Percentiles rank a stretch among this genome's conserved stretches.
Conservation (phyloP, 1,284 basidiomycete genomes). For the Wolfiporia cocos region DNA sequence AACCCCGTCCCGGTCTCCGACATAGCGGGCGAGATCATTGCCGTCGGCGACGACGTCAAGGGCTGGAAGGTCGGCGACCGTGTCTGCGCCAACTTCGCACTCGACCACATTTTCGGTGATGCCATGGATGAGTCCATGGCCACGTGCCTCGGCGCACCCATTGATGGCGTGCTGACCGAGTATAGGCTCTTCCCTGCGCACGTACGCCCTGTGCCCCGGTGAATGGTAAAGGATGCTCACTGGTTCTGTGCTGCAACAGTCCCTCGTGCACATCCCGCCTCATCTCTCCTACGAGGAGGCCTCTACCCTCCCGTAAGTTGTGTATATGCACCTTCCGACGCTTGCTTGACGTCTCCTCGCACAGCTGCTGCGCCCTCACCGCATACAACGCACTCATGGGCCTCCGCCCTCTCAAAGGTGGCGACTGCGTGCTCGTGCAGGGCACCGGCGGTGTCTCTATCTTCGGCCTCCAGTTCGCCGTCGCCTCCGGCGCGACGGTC, state of each 20-base stretch:
- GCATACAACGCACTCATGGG: slow-evolving; percentile 34
- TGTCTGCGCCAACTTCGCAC: slow-evolving; percentile 31
- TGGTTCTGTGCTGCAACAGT: not conserved
- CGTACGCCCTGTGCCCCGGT: slow-evolving; percentile 6
- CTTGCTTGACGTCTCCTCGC: not conserved
- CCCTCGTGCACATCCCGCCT: slow-evolving; percentile 26
- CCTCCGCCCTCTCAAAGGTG: slow-evolving; percentile 20
- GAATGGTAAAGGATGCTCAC: not conserved
- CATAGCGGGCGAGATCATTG: slow-evolving; percentile 54
- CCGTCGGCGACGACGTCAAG: slow-evolving; percentile 43
- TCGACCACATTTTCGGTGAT: slow-evolving; percentile 16
- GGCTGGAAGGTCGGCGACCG: slow-evolving; percentile 41
- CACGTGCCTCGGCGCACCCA: slow-evolving; percentile 40
- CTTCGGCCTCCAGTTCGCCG: slow-evolving; percentile 32
- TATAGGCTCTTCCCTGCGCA: slow-evolving; percentile 30
- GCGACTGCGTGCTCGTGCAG: slow-evolving; percentile 29
- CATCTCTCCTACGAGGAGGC: slow-evolving; percentile 31
- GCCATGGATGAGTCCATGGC: slow-evolving; percentile 15
- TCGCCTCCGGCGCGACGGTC: slow-evolving; percentile 32
- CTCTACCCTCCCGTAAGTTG: slow-evolving; percentile 14
- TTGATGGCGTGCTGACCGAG: slow-evolving; percentile 50
- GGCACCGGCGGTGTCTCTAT: slow-evolving; percentile 34
- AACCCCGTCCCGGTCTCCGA: slow-evolving; percentile 53
- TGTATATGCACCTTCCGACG: not conserved
- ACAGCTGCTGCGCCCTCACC: slow-evolving; percentile 28